Percentiles rank a stretch among this genome's conserved stretches.
These are phyloP conservation scores for Ceratocystis cacaofunesta DNA, from an alignment of 2,329 filamentous ascomycete species.

Conservation along the genomic window DNA sequence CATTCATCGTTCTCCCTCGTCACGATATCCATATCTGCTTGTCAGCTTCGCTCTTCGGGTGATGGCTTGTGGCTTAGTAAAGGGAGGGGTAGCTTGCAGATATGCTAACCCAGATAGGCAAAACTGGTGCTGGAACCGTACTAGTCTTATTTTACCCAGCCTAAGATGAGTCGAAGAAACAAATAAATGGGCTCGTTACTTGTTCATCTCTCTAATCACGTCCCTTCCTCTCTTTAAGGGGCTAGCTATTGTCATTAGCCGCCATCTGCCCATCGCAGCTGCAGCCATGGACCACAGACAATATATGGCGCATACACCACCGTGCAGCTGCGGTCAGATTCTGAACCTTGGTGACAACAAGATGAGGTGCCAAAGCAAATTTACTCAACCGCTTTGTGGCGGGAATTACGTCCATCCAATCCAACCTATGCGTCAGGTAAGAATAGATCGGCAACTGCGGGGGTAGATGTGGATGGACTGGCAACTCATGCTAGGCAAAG, in stretches of 20 bases:
- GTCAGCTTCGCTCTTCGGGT: background rate
- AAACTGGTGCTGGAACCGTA: background rate
- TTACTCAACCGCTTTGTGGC: background rate
- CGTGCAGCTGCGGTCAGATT: background rate
- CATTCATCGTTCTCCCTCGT: background rate
- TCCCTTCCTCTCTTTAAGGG: too few relatives aligned
- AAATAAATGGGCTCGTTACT: background rate
- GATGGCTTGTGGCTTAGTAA: background rate
- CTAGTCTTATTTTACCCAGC: background rate
- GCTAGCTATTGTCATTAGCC: too few relatives aligned
- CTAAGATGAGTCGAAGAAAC: background rate
- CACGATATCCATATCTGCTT: background rate
- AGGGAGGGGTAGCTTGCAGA: background rate
- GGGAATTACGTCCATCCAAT: background rate
- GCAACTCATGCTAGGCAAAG: background rate
- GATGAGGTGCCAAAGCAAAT: background rate
- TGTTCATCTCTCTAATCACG: too few relatives aligned
- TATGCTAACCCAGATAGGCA: background rate
- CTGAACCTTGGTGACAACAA: background rate
- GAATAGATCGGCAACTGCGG: background rate
- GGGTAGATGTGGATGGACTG: background rate
- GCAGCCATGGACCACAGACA: too few relatives aligned
- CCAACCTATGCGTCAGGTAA: background rate
- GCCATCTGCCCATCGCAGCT: too few relatives aligned
- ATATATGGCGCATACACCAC: background rate